Evolutionary conservation across 345 rosid species (phyloP).

Genomic region (Carallia pectinifolia): DNA sequence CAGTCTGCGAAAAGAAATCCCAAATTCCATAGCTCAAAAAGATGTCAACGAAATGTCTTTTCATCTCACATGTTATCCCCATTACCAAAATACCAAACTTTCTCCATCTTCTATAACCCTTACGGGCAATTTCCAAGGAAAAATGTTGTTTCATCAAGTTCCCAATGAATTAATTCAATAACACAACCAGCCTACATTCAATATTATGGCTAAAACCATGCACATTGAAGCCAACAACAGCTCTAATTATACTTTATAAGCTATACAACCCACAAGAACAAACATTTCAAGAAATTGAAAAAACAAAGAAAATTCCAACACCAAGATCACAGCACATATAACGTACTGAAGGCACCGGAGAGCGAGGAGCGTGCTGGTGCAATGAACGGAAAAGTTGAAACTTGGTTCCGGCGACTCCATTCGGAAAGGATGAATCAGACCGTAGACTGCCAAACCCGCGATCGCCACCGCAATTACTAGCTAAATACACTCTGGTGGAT

Average conservation of each 20-base stretch:
- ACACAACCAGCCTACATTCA: too few relatives aligned
- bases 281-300: too few relatives aligned
- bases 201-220: not conserved
- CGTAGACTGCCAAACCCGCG: not conserved
- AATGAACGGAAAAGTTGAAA: conserved; percentile 14
- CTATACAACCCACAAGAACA: too few relatives aligned
- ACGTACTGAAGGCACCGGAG: conserved; percentile 11
- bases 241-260: not conserved
- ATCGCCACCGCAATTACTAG: not conserved
- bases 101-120: not conserved
- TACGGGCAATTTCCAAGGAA: not conserved
- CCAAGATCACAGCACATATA: not conserved
- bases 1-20: conserved; percentile 30
- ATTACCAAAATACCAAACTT: not conserved
- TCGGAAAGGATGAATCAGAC: conserved; percentile 3
- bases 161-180: too few relatives aligned
- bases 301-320: not conserved
- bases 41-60: not conserved
- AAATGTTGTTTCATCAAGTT: not conserved
- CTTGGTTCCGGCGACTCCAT: conserved; percentile 11
- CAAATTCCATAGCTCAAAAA: not conserved
- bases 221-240: not conserved
- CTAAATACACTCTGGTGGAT: conserved; percentile 2
- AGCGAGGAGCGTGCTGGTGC: conserved; percentile 14
- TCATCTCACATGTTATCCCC: not conserved